Percentiles rank a stretch among this genome's conserved stretches.
phyloP scores from a whole-genome alignment of 352 stramenopile genomes.

The Paralagenidium karlingii region DNA sequence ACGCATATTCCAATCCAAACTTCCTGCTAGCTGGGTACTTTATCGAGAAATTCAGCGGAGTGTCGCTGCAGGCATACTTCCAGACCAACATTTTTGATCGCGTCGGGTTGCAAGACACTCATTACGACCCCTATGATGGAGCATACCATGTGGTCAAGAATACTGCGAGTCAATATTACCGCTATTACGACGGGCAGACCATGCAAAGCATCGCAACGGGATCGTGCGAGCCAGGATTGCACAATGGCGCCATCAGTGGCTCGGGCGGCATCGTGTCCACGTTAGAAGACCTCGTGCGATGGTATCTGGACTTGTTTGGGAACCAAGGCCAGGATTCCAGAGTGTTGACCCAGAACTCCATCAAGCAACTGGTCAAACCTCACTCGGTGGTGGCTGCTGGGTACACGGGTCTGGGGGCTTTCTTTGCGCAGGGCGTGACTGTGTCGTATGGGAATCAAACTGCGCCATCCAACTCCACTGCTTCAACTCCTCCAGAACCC shows the following conservation, averaged over 20 bases:
- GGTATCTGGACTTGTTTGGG: constrained; percentile 49
- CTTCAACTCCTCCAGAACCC: no score
- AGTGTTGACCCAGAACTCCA: constrained; percentile 22
- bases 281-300: constrained; percentile 37
- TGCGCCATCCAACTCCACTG: no score
- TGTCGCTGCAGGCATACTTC: constrained; percentile 24
- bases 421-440: constrained; percentile 33
- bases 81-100: constrained; percentile 18
- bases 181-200: no score
- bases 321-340: constrained; percentile 21
- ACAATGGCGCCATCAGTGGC: constrained; percentile 14
- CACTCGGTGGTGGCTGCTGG: constrained; percentile 27
- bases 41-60: constrained; percentile 40
- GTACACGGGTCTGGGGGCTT: no score
- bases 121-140: constrained; percentile 30
- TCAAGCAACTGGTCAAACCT: constrained; percentile 25
- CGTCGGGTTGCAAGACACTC: constrained; percentile 24
- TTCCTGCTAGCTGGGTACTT: constrained; percentile 46
- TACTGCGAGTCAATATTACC: constrained; percentile 34
- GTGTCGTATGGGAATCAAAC: constrained; percentile 17
- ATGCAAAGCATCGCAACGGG: no score
- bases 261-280: constrained; percentile 29
- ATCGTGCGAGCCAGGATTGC: constrained; percentile 27
- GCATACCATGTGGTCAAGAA: constrained; percentile 10
- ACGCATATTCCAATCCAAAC: constrained; percentile 33